Evolutionary conservation across 2,329 filamentous ascomycete genomes (phyloP), one percentile per base, ranked within the genome.

Genomic region (Fusarium clavum): DNA sequence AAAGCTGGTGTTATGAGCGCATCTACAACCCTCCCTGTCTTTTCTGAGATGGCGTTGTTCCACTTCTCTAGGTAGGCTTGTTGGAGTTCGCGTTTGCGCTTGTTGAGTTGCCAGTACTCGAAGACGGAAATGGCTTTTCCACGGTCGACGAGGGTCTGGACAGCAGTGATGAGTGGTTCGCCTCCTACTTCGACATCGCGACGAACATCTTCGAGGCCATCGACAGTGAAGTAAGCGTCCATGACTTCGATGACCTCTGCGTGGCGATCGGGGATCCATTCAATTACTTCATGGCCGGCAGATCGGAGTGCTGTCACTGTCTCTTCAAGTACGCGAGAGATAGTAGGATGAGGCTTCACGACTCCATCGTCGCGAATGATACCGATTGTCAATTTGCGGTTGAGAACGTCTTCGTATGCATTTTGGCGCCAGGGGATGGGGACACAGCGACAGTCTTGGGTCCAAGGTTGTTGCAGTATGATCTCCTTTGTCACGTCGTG

Each of bases 31-130:
- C 78, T 79, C 0, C 85, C 87, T 0, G 83, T 84, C 1, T 34
- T 65, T 0, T 79, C 74, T 5, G 83, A 86, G 18, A 73, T 79
- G 1, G 81, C 78, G 0, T 75, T 74, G 46, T 85, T 84, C 89
- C 88, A 91, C 61, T 88, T 86, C 51, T 88, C 83, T 2, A 90
- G 81, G 58, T 89, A 90, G 2, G 67, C 68, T 24, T 77, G 74
- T 27, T 77, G 75, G 0, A 77, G 49, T 1, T 78, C 80, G 27
- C 82, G 60, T 72, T 91, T 91, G 27, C 83, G 81, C 64, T 81
- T 86, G 77, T 91, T 91, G 9, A 92, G 81, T 70, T 91, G 88
- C 90, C 89, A 92, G 77, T 91, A 92, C 7, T 89, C 82, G 61
- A 87, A 90, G 0, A 91, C 87, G 0, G 87, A 89, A 16, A 91